These are phyloP conservation scores for Saitozyma sp. DNA, from an alignment of 768 basidiomycete species.

Conservation along the genomic window DNA sequence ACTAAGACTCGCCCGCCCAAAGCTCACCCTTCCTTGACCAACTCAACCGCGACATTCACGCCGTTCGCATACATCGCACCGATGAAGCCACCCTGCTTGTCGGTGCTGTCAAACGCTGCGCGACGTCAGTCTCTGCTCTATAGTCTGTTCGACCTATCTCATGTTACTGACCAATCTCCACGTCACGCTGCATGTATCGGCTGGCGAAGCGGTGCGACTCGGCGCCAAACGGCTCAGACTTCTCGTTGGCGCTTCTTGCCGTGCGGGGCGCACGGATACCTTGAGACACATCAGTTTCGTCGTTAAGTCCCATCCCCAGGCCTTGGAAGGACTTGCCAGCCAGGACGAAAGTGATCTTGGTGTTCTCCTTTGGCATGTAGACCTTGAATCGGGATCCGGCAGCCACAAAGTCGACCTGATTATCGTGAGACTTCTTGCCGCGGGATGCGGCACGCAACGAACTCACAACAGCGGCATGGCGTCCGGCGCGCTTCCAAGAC, in stretches of 20 bases:
- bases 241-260: slow-evolving; percentile 73
- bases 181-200: slow-evolving; percentile 89
- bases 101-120: slow-evolving; percentile 71
- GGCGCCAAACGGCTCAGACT: slow-evolving; percentile 80
- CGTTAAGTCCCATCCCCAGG: too few species aligned
- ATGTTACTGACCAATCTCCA: slow-evolving; percentile 67
- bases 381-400: slow-evolving; percentile 97
- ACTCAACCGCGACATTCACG: slow-evolving; percentile 79
- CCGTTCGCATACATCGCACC: slow-evolving; percentile 80
- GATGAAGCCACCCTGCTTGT: slow-evolving; percentile 96
- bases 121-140: slow-evolving; percentile 2
- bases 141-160: background rate
- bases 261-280: slow-evolving; percentile 89
- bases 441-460: background rate
- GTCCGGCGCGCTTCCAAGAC: slow-evolving; percentile 84
- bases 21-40: slow-evolving; percentile 72
- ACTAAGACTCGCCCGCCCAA: background rate
- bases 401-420: slow-evolving; percentile 80
- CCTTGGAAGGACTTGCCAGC: slow-evolving; percentile 60
- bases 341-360: slow-evolving; percentile 87
- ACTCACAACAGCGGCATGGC: slow-evolving; percentile 66
- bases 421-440: background rate
- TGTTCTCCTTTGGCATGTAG: slow-evolving; percentile 84
- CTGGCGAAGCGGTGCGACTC: slow-evolving; percentile 81
- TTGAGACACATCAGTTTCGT: slow-evolving; percentile 38